Evolutionary conservation across 768 basidiomycete species (phyloP).

Genomic region (Mycena epipterygia): DNA sequence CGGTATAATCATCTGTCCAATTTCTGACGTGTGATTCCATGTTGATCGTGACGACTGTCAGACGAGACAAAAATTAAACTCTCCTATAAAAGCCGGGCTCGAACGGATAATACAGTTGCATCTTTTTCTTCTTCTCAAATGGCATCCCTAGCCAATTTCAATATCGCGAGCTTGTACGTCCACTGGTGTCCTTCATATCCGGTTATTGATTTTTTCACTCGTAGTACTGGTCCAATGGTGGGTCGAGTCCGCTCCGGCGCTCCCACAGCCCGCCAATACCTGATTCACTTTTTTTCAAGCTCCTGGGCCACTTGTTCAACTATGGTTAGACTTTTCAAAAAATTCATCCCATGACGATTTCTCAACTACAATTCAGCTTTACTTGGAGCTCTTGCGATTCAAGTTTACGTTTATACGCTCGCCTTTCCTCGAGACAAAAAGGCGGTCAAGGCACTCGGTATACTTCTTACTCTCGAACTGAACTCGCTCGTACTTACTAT

Average conservation of each 20-base stretch:
- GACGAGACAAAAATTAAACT: background rate
- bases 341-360: conserved; percentile 4
- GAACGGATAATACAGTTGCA: background rate
- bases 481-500: conserved; percentile 1
- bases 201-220: conserved; percentile 1
- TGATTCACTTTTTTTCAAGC: conserved; percentile 14
- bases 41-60: conserved; percentile 4
- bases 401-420: conserved; percentile 15
- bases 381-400: conserved; percentile 14
- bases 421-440: conserved; percentile 13
- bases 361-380: conserved; percentile 7
- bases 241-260: conserved; percentile 8
- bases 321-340: background rate
- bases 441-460: conserved; percentile 17
- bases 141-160: conserved; percentile 9
- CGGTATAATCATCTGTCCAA: conserved; percentile 10
- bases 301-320: conserved; percentile 16
- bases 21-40: conserved; percentile 11
- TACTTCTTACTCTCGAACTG: background rate
- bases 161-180: conserved; percentile 6
- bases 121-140: conserved; percentile 3
- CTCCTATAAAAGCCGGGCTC: background rate
- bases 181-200: background rate
- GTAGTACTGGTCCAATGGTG: conserved; percentile 19
- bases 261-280: conserved; percentile 1